These are phyloP conservation scores for Rhynchosporium agropyri DNA, from an alignment of 2,329 filamentous ascomycete species.

Conservation along the genomic window DNA sequence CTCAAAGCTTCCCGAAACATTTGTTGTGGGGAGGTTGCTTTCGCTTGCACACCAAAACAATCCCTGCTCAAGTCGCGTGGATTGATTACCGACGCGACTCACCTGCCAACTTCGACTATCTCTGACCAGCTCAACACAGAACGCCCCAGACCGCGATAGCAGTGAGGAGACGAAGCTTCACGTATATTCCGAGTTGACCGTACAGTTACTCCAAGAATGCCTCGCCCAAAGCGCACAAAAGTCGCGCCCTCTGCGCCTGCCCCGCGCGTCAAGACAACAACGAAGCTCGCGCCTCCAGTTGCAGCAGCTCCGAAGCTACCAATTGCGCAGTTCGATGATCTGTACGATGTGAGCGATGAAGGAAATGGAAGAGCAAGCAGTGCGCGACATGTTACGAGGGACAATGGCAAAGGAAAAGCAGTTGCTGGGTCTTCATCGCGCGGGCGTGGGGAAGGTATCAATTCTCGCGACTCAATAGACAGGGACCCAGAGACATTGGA, in stretches of 20 bases:
- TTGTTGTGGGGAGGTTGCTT: neutral
- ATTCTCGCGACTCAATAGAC: constrained; percentile 11
- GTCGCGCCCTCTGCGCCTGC: constrained; percentile 39
- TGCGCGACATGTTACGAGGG: constrained; percentile 29
- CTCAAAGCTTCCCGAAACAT: neutral
- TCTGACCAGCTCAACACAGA: constrained; percentile 6
- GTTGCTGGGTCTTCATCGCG: constrained; percentile 6
- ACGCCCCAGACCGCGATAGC: constrained; percentile 22
- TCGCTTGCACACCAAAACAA: constrained; percentile 16
- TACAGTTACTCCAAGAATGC: constrained; percentile 33
- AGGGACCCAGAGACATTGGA: constrained; percentile 9
- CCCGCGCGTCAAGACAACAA: constrained; percentile 29
- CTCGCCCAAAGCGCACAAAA: constrained; percentile 43
- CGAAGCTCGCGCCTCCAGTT: constrained; percentile 21
- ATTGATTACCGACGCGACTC: constrained; percentile 6
- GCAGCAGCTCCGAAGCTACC: constrained; percentile 19
- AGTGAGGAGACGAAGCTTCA: neutral
- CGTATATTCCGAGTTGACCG: neutral
- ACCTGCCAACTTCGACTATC: neutral
- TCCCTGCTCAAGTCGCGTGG: constrained; percentile 16
- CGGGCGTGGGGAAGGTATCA: neutral
- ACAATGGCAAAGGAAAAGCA: constrained; percentile 31
- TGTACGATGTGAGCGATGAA: constrained; percentile 41
- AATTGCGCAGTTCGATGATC: constrained; percentile 33
- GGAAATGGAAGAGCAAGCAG: constrained; percentile 29